Conservation (phyloP, 108 stramenopile species). For the Discostella stelligeroides region DNA sequence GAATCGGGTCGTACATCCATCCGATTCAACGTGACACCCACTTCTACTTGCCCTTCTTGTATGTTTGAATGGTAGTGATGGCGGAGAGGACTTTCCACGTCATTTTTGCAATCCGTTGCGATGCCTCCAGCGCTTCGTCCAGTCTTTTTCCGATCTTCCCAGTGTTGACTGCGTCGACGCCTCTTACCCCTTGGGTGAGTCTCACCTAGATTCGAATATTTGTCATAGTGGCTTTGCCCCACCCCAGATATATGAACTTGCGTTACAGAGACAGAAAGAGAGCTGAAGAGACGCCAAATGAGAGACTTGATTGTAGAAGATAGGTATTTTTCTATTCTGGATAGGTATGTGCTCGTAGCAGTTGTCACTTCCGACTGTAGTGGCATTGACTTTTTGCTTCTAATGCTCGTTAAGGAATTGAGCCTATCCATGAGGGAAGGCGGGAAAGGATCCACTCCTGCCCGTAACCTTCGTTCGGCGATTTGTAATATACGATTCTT, state of each 20-base stretch:
- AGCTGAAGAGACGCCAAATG: conserved; percentile 42
- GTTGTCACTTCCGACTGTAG: not conserved
- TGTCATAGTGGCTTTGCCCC: conserved; percentile 47
- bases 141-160: conserved; percentile 1
- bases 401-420: conserved; percentile 15
- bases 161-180: not conserved
- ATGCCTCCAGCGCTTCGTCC: too few species aligned
- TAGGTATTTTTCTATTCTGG: conserved; percentile 41
- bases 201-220: not conserved
- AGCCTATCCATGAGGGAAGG: conserved; percentile 20
- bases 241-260: conserved; percentile 34
- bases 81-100: too few species aligned
- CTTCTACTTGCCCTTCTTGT: conserved; percentile 35
- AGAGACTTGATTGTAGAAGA: conserved; percentile 39
- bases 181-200: too few species aligned
- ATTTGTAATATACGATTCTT: conserved; percentile 44
- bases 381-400: conserved; percentile 7
- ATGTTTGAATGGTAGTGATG: too few species aligned
- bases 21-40: conserved; percentile 34
- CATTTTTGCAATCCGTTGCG: too few species aligned
- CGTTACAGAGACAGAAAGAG: conserved; percentile 35
- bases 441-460: conserved; percentile 48
- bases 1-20: conserved; percentile 36
- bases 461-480: conserved; percentile 39
- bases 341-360: conserved; percentile 2